phyloP scores from a whole-genome alignment of 148 eudicot species.

The Vaccinium macrocarpon region DNA sequence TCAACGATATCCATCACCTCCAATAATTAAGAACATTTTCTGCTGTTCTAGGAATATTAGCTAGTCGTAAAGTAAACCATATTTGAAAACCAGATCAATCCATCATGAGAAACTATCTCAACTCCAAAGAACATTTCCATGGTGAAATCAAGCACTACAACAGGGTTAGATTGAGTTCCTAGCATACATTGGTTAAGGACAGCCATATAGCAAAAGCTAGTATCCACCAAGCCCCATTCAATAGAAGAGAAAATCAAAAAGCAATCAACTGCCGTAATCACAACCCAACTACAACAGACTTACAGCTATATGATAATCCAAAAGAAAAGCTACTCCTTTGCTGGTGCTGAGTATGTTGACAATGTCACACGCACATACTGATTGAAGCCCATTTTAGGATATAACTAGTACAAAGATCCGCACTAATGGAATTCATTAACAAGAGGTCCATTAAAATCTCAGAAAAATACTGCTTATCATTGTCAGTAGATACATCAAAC shows the following conservation, averaged over 20 bases:
- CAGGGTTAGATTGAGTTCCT: not conserved
- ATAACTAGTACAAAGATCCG: not conserved
- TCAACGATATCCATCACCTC: not conserved
- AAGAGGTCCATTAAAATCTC: not conserved
- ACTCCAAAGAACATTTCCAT: not conserved
- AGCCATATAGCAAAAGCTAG: not conserved
- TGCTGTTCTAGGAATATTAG: not conserved
- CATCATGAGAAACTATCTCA: not conserved
- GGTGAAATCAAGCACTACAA: slow-evolving; percentile 5
- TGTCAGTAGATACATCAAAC: not conserved
- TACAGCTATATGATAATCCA: not conserved
- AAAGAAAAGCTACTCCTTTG: not conserved
- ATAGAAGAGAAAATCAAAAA: not conserved
- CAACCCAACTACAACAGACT: not conserved
- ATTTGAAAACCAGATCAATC: slow-evolving; percentile 1
- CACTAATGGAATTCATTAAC: not conserved
- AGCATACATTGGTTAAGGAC: not conserved
- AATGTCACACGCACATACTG: not conserved
- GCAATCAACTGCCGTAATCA: not conserved
- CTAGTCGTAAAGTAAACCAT: not conserved
- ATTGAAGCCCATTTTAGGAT: not conserved
- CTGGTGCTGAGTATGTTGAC: not conserved
- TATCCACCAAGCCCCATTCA: not conserved
- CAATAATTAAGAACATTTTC: not conserved
- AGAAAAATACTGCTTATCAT: not conserved